phyloP scores from a whole-genome alignment of 352 stramenopile species.

The Lagenidium giganteum region DNA sequence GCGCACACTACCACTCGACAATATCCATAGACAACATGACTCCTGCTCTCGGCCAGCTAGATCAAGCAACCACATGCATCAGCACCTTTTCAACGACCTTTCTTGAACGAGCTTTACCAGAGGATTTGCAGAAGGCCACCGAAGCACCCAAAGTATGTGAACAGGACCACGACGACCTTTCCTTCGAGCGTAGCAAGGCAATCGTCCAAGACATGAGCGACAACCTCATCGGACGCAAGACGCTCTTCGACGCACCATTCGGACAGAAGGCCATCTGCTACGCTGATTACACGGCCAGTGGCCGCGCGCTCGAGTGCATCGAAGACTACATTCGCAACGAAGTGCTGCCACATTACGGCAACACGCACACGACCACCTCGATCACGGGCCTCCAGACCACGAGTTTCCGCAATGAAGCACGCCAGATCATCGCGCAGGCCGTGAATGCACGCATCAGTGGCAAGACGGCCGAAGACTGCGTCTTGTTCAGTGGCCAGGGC shows the following conservation, averaged over 20 bases:
- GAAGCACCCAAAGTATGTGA: too few species aligned
- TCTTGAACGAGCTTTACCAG: too few species aligned
- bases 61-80: too few species aligned
- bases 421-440: conserved; percentile 86
- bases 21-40: too few species aligned
- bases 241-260: conserved; percentile 35
- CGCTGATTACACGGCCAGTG: conserved; percentile 89
- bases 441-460: conserved; percentile 76
- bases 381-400: conserved; percentile 62
- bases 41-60: too few species aligned
- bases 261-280: conserved; percentile 69
- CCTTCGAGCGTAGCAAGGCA: too few species aligned
- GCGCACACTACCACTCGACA: too few species aligned
- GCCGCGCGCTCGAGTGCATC: conserved; percentile 69
- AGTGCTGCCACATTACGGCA: conserved; percentile 91
- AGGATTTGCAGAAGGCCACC: too few species aligned
- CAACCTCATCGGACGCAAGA: conserved; percentile 21
- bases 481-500: conserved; percentile 90
- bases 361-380: conserved; percentile 92
- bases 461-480: conserved; percentile 81
- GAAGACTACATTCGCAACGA: conserved; percentile 78
- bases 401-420: conserved; percentile 88
- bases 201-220: conserved; percentile 17
- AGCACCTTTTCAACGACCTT: too few species aligned
- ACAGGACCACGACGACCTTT: too few species aligned